Evolutionary conservation across 2,329 filamentous ascomycete species (phyloP).

Genomic region (Stachybotrys elegans): DNA sequence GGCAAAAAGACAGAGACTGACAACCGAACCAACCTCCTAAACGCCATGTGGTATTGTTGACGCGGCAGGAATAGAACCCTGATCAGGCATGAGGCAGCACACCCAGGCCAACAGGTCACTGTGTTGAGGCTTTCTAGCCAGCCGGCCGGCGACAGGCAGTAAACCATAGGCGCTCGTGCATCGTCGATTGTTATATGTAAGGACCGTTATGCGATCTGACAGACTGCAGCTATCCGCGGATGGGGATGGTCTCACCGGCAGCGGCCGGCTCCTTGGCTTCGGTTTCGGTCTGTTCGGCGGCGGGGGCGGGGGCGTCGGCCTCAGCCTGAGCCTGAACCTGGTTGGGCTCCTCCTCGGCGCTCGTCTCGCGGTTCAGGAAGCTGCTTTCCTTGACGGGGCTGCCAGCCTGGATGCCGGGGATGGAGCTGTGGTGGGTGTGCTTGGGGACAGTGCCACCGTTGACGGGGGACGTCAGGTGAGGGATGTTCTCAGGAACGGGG

Average conservation of each 20-base stretch:
- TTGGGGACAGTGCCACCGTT: constrained; percentile 28
- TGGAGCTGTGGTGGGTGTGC: constrained; percentile 36
- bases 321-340: constrained; percentile 34
- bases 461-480: constrained; percentile 72
- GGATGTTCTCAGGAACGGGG: constrained; percentile 91
- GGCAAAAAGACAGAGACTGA: too few species aligned
- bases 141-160: neutral
- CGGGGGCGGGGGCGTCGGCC: constrained; percentile 14
- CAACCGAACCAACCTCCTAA: too few species aligned
- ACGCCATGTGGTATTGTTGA: too few species aligned
- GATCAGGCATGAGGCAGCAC: too few species aligned
- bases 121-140: neutral
- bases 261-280: constrained; percentile 13
- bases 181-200: too few species aligned
- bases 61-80: too few species aligned
- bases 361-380: constrained; percentile 79
- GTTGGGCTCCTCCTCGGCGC: constrained; percentile 54
- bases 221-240: constrained; percentile 46
- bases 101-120: too few species aligned
- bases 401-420: constrained; percentile 52
- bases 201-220: too few species aligned
- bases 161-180: too few species aligned
- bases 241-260: constrained; percentile 49
- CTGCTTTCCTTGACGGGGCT: constrained; percentile 90
- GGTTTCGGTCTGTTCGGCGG: constrained; percentile 36